Evolutionary conservation across 768 basidiomycete species (phyloP).

Genomic region (Hygrophorus pudorinus): DNA sequence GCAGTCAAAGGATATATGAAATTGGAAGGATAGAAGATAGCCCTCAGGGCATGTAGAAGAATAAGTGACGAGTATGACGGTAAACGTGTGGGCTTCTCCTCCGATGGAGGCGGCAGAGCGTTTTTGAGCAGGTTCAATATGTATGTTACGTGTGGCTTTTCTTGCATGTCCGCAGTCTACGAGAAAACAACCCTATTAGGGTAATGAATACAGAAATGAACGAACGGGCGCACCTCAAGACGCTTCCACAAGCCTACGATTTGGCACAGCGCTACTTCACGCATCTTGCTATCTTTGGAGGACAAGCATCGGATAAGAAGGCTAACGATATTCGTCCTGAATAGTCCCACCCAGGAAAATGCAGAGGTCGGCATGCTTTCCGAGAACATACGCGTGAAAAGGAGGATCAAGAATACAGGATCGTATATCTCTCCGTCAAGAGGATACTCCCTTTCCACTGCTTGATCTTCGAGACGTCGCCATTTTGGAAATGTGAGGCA

Average conservation of each 20-base stretch:
- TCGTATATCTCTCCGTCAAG: constrained; percentile 55
- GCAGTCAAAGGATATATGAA: constrained; percentile 83
- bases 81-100: constrained; percentile 38
- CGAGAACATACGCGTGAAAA: constrained; percentile 58
- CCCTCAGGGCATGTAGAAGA: constrained; percentile 71
- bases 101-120: constrained; percentile 32
- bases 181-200: neutral
- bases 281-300: constrained; percentile 47
- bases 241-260: constrained; percentile 49
- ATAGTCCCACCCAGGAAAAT: constrained; percentile 77
- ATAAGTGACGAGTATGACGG: constrained; percentile 76
- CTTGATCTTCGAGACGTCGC: constrained; percentile 38
- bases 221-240: constrained; percentile 44
- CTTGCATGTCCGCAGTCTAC: constrained; percentile 61
- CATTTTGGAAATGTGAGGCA: constrained; percentile 63
- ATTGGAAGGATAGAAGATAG: constrained; percentile 78
- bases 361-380: constrained; percentile 48
- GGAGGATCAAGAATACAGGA: constrained; percentile 61
- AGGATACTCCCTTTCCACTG: constrained; percentile 13
- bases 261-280: constrained; percentile 51
- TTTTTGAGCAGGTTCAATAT: constrained; percentile 62
- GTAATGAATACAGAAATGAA: neutral
- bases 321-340: constrained; percentile 71
- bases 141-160: constrained; percentile 63
- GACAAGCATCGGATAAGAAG: constrained; percentile 67